phyloP scores from a whole-genome alignment of 495 filamentous ascomycete species.

The Durotheca rogersii region DNA sequence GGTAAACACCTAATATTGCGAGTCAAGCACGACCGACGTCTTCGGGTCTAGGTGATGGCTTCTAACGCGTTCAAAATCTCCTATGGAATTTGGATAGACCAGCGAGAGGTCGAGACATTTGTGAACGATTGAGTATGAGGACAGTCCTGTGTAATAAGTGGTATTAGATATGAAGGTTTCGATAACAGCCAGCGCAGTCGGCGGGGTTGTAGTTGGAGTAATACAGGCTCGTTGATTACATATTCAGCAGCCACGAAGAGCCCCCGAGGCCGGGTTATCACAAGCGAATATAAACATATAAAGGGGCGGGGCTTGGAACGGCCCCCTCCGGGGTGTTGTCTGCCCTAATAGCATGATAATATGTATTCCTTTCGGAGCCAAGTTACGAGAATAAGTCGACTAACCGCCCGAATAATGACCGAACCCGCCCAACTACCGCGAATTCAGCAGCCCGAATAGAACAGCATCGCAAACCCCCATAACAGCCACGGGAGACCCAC shows the following conservation, averaged over 20 bases:
- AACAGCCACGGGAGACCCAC: no score
- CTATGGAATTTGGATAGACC: neutral
- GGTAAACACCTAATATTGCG: neutral
- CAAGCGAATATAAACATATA: neutral
- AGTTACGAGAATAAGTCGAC: no score
- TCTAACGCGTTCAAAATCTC: no score
- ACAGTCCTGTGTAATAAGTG: constrained; percentile 1
- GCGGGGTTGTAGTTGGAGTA: constrained; percentile 20
- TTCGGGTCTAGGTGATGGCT: no score
- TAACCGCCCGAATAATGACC: no score
- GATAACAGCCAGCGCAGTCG: neutral
- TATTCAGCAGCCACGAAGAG: neutral
- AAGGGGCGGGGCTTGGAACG: neutral
- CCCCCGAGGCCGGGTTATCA: neutral
- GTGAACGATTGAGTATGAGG: neutral
- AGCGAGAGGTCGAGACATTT: neutral
- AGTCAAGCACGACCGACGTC: neutral
- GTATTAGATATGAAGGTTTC: constrained; percentile 1
- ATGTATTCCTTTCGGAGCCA: no score
- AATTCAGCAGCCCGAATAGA: no score
- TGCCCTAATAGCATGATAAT: no score
- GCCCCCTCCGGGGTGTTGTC: no score
- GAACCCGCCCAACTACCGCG: no score
- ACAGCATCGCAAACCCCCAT: no score
- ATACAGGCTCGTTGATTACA: neutral